phyloP scores from a whole-genome alignment of 106 monocot species.

The Dioscorea alata region DNA sequence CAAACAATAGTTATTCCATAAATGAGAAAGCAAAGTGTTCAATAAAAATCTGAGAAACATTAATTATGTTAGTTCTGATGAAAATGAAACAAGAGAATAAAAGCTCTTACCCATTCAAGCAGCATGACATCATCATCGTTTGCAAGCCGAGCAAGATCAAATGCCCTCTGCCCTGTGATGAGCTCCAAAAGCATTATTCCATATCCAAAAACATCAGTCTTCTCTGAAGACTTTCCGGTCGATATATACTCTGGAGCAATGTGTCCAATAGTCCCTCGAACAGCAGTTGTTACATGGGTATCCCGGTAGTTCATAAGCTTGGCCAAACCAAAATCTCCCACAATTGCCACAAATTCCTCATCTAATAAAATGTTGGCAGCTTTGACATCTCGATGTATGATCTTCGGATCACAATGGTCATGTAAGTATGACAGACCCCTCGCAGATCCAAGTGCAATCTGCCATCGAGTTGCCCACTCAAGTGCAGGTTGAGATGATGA shows the following conservation, averaged over 20 bases:
- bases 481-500: constrained; percentile 42
- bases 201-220: constrained; percentile 80
- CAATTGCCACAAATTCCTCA: constrained; percentile 74
- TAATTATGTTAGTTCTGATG: too few relatives aligned
- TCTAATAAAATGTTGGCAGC: constrained; percentile 78
- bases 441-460: constrained; percentile 69
- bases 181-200: constrained; percentile 79
- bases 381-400: constrained; percentile 77
- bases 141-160: constrained; percentile 74
- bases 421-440: constrained; percentile 68
- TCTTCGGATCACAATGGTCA: constrained; percentile 81
- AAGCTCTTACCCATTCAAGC: constrained; percentile 55
- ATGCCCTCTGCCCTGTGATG: constrained; percentile 70
- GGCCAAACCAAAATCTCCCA: constrained; percentile 70
- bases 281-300: constrained; percentile 74
- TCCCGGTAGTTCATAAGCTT: constrained; percentile 79
- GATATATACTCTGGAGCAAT: constrained; percentile 77
- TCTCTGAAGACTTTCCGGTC: constrained; percentile 75
- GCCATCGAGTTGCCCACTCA: constrained; percentile 52
- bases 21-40: too few relatives aligned
- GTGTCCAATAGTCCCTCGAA: constrained; percentile 71
- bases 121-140: constrained; percentile 84
- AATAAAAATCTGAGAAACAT: too few relatives aligned
- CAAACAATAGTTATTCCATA: too few relatives aligned
- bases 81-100: neutral